phyloP scores from a whole-genome alignment of 345 rosid genomes.

The Arabis alpina region DNA sequence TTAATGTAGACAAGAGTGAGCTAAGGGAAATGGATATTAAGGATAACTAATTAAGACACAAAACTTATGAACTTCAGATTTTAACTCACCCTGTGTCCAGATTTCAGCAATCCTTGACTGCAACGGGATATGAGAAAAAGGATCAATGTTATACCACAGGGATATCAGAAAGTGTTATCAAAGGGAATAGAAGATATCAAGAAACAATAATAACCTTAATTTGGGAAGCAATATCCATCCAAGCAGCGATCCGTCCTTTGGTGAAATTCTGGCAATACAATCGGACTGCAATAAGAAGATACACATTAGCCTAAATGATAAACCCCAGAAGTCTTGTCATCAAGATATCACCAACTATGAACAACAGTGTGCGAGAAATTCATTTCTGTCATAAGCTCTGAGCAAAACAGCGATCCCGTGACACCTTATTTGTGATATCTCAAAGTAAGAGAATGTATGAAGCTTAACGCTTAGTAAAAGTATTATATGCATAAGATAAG shows the following conservation, averaged over 20 bases:
- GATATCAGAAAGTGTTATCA: too few species aligned
- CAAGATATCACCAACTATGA: neutral
- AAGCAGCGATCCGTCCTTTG: conserved; percentile 58
- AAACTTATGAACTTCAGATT: neutral
- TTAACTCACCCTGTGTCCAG: conserved; percentile 62
- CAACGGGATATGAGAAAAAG: conserved; percentile 2
- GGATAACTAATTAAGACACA: neutral
- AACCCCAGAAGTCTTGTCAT: neutral
- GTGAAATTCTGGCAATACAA: conserved; percentile 92
- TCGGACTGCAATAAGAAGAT: conserved; percentile 60
- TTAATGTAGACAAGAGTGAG: conserved; percentile 20
- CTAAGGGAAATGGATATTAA: conserved; percentile 4
- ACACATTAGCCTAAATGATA: neutral
- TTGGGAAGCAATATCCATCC: conserved; percentile 87
- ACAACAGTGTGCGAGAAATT: neutral
- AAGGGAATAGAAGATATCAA: neutral
- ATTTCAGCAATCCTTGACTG: conserved; percentile 64
- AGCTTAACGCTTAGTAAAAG: neutral
- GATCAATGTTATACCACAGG: neutral
- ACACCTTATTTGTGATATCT: neutral
- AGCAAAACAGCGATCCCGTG: neutral
- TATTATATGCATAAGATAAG: too few species aligned
- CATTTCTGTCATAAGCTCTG: neutral
- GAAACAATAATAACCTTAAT: conserved; percentile 63
- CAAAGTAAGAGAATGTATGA: neutral